A percentile compares a stretch with the other conserved stretches of the same genome.
Conservation (phyloP, 75 land plant genomes). For the Sequoia sempervirens region DNA sequence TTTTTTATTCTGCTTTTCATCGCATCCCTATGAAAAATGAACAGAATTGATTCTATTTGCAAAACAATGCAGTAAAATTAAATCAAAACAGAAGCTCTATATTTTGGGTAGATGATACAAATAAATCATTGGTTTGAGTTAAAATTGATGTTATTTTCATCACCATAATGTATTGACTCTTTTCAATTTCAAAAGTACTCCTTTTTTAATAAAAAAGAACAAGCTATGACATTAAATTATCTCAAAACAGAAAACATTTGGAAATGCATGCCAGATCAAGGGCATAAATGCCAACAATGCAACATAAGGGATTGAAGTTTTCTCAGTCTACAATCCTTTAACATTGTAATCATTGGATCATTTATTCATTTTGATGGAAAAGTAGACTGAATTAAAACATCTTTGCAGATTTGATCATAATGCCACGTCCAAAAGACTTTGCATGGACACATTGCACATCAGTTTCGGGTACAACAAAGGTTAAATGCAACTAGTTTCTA, state of each 20-base stretch:
- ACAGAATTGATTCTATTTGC: background rate
- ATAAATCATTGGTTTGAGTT: no score
- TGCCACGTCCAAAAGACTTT: no score
- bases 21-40: background rate
- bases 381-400: no score
- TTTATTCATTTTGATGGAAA: no score
- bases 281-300: background rate
- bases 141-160: background rate
- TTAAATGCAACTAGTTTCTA: no score
- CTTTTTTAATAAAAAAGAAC: background rate
- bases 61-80: background rate
- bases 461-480: no score
- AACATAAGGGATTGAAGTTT: background rate
- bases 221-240: background rate
- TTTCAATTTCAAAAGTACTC: background rate
- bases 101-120: background rate
- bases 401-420: no score
- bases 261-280: background rate
- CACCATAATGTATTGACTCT: background rate
- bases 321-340: no score
- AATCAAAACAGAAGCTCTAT: background rate
- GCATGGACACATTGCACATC: no score
- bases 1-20: background rate
- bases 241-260: background rate
- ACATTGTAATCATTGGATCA: no score